Evolutionary conservation across 768 basidiomycete species (phyloP).

Genomic region (Lactarius trivialis): DNA sequence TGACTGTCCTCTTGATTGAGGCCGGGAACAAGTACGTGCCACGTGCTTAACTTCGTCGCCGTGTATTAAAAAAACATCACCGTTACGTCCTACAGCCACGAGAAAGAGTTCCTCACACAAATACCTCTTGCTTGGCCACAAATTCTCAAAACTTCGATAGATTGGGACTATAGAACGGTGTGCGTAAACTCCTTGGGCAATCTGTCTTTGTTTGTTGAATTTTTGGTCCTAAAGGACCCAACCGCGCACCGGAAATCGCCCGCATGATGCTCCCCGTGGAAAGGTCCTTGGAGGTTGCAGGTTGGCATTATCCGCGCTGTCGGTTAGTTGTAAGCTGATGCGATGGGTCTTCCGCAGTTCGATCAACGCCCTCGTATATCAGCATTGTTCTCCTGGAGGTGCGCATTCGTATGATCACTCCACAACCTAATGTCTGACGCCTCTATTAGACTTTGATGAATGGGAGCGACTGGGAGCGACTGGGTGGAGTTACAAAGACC

Average conservation of each 20-base stretch:
- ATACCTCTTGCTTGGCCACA: constrained; percentile 22
- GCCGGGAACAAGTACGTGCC: constrained; percentile 50
- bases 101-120: constrained; percentile 8
- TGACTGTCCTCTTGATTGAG: constrained; percentile 52
- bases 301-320: not conserved
- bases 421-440: not conserved
- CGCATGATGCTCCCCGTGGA: constrained; percentile 14
- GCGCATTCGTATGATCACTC: not conserved
- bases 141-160: constrained; percentile 11
- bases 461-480: constrained; percentile 24
- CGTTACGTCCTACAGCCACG: constrained; percentile 2
- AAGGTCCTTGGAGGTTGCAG: constrained; percentile 20
- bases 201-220: not conserved
- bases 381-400: constrained; percentile 21
- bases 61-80: not conserved
- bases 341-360: not conserved
- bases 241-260: constrained; percentile 6
- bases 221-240: constrained; percentile 2
- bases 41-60: not conserved
- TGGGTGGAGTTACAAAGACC: constrained; percentile 24
- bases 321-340: not conserved
- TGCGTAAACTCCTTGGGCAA: not conserved
- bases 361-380: constrained; percentile 19
- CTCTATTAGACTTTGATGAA: constrained; percentile 19
- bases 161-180: constrained; percentile 19